phyloP scores from a whole-genome alignment of 768 basidiomycete species.

The Phanerochaete sordida region DNA sequence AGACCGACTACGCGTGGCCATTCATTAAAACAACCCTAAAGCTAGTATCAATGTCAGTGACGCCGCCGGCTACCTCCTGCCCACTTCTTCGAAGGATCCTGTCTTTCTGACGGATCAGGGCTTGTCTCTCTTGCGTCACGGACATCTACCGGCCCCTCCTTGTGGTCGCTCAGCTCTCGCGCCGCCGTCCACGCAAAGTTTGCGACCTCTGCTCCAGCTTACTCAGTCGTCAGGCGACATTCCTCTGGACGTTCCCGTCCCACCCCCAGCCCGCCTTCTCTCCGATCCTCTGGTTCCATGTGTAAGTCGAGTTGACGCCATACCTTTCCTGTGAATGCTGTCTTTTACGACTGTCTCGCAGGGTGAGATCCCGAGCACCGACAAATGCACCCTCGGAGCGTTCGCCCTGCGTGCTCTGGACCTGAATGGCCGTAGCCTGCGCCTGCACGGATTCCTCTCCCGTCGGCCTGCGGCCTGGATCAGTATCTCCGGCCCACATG shows the following conservation, averaged over 20 bases:
- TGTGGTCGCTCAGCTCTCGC: not conserved
- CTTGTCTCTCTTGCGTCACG: not conserved
- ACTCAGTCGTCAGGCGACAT: not conserved
- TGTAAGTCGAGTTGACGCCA: not conserved
- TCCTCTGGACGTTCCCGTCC: not conserved
- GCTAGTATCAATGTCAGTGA: not conserved
- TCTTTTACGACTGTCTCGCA: not conserved
- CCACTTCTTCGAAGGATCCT: constrained; percentile 1
- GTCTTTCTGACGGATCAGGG: constrained; percentile 4
- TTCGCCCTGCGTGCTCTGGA: too few species aligned
- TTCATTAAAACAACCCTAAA: not conserved
- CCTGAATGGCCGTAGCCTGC: too few species aligned
- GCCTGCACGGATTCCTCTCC: not conserved
- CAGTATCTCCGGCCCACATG: not conserved
- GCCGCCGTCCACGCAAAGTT: not conserved
- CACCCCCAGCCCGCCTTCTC: not conserved
- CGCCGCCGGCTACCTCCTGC: constrained; percentile 3
- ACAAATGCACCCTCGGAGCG: not conserved
- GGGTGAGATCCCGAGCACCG: not conserved
- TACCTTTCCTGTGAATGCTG: not conserved
- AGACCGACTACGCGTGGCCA: not conserved
- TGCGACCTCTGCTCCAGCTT: not conserved
- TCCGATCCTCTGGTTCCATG: not conserved
- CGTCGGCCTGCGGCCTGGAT: not conserved
- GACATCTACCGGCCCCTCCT: not conserved